Evolutionary conservation across 257 asterid genomes (phyloP).

Genomic region (Eustoma russellianum): DNA sequence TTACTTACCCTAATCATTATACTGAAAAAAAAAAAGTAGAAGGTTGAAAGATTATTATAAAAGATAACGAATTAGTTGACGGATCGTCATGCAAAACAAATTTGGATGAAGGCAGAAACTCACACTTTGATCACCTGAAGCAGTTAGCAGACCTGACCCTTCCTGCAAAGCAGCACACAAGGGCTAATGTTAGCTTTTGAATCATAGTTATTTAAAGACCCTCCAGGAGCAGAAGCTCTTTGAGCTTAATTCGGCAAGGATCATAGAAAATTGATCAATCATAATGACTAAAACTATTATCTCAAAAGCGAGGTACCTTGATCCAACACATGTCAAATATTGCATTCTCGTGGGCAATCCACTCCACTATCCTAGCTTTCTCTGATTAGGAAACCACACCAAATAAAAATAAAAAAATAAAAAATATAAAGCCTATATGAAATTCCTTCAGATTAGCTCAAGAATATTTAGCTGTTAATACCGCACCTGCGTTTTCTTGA

Average conservation of each 20-base stretch:
- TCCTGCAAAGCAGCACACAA: constrained; percentile 42
- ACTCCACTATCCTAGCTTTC: constrained; percentile 50
- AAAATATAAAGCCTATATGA: not conserved
- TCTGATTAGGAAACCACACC: constrained; percentile 30
- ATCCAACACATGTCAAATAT: constrained; percentile 83
- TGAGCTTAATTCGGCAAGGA: not conserved
- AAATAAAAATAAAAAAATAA: not conserved
- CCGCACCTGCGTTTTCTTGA: constrained; percentile 51
- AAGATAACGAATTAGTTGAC: too few species aligned
- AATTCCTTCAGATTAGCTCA: not conserved
- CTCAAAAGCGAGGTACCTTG: constrained; percentile 32
- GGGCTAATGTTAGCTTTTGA: not conserved
- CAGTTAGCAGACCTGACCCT: constrained; percentile 62
- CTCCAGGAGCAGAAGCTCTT: not conserved
- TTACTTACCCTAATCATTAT: too few species aligned
- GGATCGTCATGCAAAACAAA: too few species aligned
- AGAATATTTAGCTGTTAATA: not conserved
- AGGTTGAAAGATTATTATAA: too few species aligned
- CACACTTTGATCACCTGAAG: constrained; percentile 99
- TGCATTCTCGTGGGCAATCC: constrained; percentile 87
- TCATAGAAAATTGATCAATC: not conserved
- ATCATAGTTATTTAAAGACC: not conserved
- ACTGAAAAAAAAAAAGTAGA: too few species aligned
- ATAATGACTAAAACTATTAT: not conserved
- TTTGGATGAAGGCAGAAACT: constrained; percentile 23